Conservation (phyloP, 371 early-diverging fungal species). For the Sporodiniella umbellata region DNA sequence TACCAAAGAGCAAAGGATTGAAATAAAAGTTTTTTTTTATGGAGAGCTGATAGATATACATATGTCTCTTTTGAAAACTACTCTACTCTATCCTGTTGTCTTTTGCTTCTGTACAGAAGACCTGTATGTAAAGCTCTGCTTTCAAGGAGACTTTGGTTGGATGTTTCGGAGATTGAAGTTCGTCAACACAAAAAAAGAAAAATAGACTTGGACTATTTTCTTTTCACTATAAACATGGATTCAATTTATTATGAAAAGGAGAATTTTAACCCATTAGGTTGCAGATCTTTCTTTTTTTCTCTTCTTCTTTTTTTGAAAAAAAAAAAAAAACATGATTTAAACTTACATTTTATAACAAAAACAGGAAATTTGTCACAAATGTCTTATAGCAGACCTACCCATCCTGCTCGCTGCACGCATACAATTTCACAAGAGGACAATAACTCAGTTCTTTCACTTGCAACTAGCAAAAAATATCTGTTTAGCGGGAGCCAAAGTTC, state of each 20-base stretch:
- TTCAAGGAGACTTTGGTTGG: too few species aligned
- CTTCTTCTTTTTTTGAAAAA: too few species aligned
- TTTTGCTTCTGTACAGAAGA: too few species aligned
- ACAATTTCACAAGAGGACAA: slow-evolving; percentile 63
- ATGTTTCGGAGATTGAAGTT: too few species aligned
- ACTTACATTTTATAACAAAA: not conserved
- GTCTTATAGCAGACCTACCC: slow-evolving; percentile 5
- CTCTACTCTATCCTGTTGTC: too few species aligned
- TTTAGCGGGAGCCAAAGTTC: slow-evolving; percentile 75
- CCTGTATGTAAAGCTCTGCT: too few species aligned
- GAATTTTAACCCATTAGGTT: slow-evolving; percentile 18
- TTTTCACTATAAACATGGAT: slow-evolving; percentile 9
- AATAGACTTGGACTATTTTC: not conserved
- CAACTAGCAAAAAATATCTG: slow-evolving; percentile 52
- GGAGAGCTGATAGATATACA: too few species aligned
- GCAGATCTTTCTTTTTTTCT: too few species aligned
- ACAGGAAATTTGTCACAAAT: slow-evolving; percentile 22
- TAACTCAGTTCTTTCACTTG: slow-evolving; percentile 66
- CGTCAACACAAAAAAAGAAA: not conserved
- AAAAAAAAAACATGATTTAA: not conserved
- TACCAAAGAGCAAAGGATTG: too few species aligned
- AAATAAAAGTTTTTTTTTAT: too few species aligned
- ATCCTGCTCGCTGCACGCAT: slow-evolving; percentile 47
- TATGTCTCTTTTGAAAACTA: too few species aligned
- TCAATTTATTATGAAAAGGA: slow-evolving; percentile 19